Evolutionary conservation across 768 basidiomycete genomes (phyloP).

Genomic region (Tulasnella sp.): DNA sequence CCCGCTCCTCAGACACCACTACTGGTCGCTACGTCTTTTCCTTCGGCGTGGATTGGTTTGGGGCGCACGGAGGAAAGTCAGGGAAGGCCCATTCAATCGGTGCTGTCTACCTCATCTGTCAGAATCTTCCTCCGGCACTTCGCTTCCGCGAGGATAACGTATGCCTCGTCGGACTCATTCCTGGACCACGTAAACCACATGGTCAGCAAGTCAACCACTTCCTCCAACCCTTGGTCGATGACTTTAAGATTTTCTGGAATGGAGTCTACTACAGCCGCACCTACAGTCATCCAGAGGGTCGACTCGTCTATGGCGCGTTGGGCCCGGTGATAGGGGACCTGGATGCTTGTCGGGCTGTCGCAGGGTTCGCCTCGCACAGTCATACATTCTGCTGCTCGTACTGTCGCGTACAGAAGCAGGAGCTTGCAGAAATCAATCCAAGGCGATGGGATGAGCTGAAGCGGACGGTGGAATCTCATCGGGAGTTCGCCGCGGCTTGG

Average conservation of each 20-base stretch:
- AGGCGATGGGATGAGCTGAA: not conserved
- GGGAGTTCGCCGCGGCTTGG: not conserved
- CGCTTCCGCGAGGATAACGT: constrained; percentile 27
- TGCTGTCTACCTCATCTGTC: constrained; percentile 26
- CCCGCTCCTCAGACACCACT: too few species aligned
- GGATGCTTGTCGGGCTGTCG: not conserved
- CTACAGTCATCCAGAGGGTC: constrained; percentile 16
- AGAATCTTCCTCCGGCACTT: constrained; percentile 28
- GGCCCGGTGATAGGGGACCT: constrained; percentile 28
- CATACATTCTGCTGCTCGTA: not conserved
- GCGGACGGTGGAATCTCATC: not conserved
- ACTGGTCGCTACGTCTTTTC: constrained; percentile 19
- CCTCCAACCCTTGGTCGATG: constrained; percentile 25
- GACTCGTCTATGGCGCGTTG: constrained; percentile 19
- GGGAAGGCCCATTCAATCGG: constrained; percentile 25
- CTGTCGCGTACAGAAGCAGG: not conserved
- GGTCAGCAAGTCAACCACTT: constrained; percentile 24
- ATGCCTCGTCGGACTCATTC: constrained; percentile 29
- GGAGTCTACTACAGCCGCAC: constrained; percentile 24
- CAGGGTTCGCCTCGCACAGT: not conserved
- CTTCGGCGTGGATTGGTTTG: constrained; percentile 29
- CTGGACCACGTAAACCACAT: constrained; percentile 27
- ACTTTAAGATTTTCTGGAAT: constrained; percentile 22
- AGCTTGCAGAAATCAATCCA: not conserved
- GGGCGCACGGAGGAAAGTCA: constrained; percentile 23